Conservation (phyloP, 345 rosid genomes). For the Raphanus sativus region DNA sequence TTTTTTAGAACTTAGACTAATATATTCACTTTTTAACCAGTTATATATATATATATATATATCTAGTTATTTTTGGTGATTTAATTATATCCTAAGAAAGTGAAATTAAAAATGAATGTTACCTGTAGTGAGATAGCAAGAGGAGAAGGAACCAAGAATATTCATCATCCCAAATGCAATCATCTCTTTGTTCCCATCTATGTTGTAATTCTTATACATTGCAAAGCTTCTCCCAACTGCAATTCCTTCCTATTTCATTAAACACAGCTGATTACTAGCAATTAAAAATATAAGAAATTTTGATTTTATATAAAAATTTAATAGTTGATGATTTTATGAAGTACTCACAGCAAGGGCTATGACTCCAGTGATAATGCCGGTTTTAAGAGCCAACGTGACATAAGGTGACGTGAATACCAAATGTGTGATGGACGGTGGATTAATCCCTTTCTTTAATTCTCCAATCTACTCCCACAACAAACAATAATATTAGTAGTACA, state of each 20-base stretch:
- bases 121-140: constrained; percentile 90
- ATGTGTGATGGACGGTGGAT: constrained; percentile 70
- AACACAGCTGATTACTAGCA: background rate
- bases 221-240: constrained; percentile 96
- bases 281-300: background rate
- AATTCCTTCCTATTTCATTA: constrained; percentile 70
- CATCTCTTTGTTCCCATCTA: constrained; percentile 96
- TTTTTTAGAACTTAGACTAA: too few species aligned
- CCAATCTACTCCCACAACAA: constrained; percentile 58
- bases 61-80: background rate
- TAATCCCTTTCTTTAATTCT: constrained; percentile 72
- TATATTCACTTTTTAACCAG: too few species aligned
- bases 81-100: background rate
- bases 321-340: background rate
- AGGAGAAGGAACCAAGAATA: constrained; percentile 81
- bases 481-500: background rate
- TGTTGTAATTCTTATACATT: constrained; percentile 82
- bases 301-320: background rate
- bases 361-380: constrained; percentile 79
- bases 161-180: constrained; percentile 90
- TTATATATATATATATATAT: too few species aligned
- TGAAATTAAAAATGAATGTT: background rate
- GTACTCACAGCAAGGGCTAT: constrained; percentile 76
- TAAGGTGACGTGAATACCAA: constrained; percentile 55
- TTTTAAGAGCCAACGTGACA: constrained; percentile 55